These are phyloP conservation scores for Cryptomeria japonica DNA, from an alignment of 75 land plant species.

Conservation along the genomic window DNA sequence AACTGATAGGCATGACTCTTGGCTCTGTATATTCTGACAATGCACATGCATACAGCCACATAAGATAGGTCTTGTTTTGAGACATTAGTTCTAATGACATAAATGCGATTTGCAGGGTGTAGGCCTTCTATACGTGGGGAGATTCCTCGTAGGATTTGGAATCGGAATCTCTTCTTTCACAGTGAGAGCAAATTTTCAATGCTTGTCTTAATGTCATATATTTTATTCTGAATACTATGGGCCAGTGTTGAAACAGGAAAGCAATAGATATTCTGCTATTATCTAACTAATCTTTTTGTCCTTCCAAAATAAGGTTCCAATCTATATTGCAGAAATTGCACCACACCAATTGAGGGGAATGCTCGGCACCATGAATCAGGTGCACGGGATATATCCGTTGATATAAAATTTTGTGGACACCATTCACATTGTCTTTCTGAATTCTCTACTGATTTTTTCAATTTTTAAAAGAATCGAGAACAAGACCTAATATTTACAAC, in stretches of 20 bases:
- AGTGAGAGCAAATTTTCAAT: neutral
- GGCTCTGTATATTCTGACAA: neutral
- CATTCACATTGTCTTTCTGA: neutral
- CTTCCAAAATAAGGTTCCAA: neutral
- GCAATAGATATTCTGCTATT: neutral
- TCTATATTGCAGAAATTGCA: constrained; percentile 4
- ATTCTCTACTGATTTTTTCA: neutral
- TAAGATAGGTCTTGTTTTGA: neutral
- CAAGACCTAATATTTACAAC: neutral
- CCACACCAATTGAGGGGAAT: neutral
- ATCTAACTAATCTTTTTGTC: neutral
- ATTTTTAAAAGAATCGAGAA: neutral
- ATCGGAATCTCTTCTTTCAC: neutral
- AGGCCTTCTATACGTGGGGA: neutral
- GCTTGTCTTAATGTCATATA: neutral
- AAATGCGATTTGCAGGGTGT: neutral
- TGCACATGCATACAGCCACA: neutral
- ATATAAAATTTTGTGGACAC: neutral
- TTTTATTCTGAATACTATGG: neutral
- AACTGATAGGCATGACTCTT: neutral
- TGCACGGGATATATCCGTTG: neutral
- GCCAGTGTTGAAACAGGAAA: neutral
- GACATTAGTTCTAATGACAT: neutral
- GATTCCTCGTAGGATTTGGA: neutral
- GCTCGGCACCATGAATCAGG: neutral